A percentile compares a stretch with the other conserved stretches of the same genome.
These are phyloP conservation scores for Penicillium sp. DNA, from an alignment of 2,329 filamentous ascomycete genomes.

Conservation along the genomic window DNA sequence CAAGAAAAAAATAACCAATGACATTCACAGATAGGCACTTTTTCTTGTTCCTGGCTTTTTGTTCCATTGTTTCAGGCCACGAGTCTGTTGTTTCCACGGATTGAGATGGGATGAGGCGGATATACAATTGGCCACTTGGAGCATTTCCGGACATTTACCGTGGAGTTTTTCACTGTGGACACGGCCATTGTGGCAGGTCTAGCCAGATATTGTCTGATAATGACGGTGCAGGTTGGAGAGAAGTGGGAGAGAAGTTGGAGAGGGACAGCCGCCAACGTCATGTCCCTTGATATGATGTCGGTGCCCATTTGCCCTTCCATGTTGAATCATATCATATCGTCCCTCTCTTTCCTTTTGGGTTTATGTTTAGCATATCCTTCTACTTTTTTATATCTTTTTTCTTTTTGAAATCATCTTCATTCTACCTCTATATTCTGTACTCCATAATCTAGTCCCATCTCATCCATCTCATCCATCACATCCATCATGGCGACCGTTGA, in stretches of 20 bases:
- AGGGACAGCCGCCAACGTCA: slow-evolving; percentile 27
- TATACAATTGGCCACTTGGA: background rate
- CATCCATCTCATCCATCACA: background rate
- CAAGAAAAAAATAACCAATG: background rate
- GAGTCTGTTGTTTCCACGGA: slow-evolving; percentile 21
- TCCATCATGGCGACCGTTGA: slow-evolving; percentile 32
- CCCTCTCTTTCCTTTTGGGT: slow-evolving; percentile 6
- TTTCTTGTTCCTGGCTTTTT: background rate
- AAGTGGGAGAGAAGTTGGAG: slow-evolving; percentile 1
- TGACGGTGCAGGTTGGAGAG: slow-evolving; percentile 13
- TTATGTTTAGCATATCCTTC: slow-evolving; percentile 3
- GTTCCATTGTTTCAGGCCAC: slow-evolving; percentile 9
- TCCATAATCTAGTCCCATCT: background rate
- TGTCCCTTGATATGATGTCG: slow-evolving; percentile 6
- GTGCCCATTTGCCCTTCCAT: background rate
- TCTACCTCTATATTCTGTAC: background rate
- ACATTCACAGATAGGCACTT: background rate
- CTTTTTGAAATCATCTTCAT: background rate
- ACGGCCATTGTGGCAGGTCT: slow-evolving; percentile 6
- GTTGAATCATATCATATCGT: slow-evolving; percentile 14
- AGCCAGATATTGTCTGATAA: background rate
- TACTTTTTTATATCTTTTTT: background rate
- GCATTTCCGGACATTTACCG: background rate
- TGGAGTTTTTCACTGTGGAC: background rate
- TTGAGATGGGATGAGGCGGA: background rate